These are phyloP conservation scores for Peziza echinospora DNA, from an alignment of 495 filamentous ascomycete genomes.

Conservation along the genomic window DNA sequence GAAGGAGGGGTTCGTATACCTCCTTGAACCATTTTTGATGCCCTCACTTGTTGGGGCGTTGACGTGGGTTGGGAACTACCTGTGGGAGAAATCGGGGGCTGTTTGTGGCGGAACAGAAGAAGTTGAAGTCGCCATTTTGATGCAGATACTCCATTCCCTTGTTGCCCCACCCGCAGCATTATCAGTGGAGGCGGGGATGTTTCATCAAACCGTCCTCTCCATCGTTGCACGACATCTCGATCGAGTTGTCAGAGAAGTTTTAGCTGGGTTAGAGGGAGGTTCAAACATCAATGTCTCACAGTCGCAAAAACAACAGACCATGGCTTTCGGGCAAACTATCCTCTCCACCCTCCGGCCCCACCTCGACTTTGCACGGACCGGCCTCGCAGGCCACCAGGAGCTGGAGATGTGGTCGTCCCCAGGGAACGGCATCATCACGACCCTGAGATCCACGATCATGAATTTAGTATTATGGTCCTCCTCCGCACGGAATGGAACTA, in stretches of 20 bases:
- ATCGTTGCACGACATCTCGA: slow-evolving; percentile 62
- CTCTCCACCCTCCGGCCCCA: neutral
- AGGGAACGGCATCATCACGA: neutral
- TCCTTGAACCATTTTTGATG: slow-evolving; percentile 75
- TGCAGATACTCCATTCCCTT: slow-evolving; percentile 54
- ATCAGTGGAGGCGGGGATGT: slow-evolving; percentile 55
- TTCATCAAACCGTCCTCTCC: slow-evolving; percentile 64
- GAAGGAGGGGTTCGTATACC: slow-evolving; percentile 71
- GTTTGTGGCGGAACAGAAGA: neutral
- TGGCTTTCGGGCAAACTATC: neutral
- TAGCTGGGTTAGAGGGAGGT: slow-evolving; percentile 25
- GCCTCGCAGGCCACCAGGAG: neutral
- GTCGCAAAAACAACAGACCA: slow-evolving; percentile 26
- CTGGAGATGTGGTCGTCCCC: neutral
- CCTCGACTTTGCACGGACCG: neutral
- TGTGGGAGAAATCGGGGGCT: slow-evolving; percentile 38
- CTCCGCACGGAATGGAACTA: neutral
- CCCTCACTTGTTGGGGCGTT: slow-evolving; percentile 69
- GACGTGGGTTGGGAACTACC: slow-evolving; percentile 54
- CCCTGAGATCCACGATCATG: neutral
- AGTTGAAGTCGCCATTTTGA: slow-evolving; percentile 22
- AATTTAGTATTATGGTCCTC: neutral
- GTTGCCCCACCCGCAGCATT: slow-evolving; percentile 46
- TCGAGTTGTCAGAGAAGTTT: slow-evolving; percentile 49
- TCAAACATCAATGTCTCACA: too few species aligned